phyloP scores from a whole-genome alignment of 2,329 filamentous ascomycete genomes.

The Fusarium sp. region DNA sequence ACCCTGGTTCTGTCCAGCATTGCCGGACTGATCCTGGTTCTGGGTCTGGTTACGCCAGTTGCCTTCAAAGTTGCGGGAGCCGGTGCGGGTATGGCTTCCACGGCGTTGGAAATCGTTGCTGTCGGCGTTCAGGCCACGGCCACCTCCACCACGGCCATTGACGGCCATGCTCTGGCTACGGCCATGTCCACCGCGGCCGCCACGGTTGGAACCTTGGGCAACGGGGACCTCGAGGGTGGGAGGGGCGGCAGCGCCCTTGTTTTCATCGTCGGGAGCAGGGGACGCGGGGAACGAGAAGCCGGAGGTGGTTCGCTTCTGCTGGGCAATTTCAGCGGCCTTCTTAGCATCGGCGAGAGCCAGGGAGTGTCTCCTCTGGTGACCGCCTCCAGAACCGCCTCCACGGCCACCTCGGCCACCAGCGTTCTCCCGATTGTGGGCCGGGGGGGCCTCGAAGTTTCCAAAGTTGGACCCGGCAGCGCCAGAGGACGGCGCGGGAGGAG shows the following conservation, averaged over 20 bases:
- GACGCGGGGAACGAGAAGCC: constrained; percentile 92
- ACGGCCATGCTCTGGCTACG: constrained; percentile 94
- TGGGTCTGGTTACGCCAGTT: constrained; percentile 91
- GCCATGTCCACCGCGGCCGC: constrained; percentile 72
- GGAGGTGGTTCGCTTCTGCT: constrained; percentile 94
- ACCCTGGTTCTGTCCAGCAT: constrained; percentile 69
- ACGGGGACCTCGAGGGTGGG: constrained; percentile 50
- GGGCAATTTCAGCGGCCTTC: constrained; percentile 95
- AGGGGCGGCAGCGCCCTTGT: constrained; percentile 49
- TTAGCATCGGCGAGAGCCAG: constrained; percentile 95
- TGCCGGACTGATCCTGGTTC: constrained; percentile 68
- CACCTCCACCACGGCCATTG: constrained; percentile 76
- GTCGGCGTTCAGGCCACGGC: constrained; percentile 71
- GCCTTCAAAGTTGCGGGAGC: constrained; percentile 94
- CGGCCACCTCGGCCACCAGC: constrained; percentile 75
- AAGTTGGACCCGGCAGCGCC: constrained; percentile 84
- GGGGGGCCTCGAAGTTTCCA: constrained; percentile 79
- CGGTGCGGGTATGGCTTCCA: constrained; percentile 82
- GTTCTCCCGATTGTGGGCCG: constrained; percentile 51
- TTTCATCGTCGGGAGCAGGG: constrained; percentile 67
- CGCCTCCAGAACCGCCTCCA: constrained; percentile 73
- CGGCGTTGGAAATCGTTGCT: constrained; percentile 78
- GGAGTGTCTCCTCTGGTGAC: constrained; percentile 94
- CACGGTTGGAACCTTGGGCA: constrained; percentile 59
- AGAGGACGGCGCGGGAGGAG: constrained; percentile 90